These are phyloP conservation scores for Hirsutella minnesotensis DNA, from an alignment of 2,329 filamentous ascomycete genomes.

Conservation along the genomic window DNA sequence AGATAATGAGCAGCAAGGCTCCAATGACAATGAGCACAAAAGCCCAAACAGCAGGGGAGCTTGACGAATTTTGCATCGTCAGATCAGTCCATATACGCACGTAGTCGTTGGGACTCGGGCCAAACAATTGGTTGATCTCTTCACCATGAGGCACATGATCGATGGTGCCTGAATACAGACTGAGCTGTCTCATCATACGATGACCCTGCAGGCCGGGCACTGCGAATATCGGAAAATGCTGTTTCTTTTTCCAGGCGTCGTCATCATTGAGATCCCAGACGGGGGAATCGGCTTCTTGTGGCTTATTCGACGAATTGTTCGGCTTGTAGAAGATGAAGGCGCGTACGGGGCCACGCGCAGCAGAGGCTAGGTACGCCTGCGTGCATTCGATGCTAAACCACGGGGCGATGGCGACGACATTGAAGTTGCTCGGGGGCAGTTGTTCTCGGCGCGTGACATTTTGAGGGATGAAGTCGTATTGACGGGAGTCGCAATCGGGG, in stretches of 20 bases:
- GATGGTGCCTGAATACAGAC: conserved; percentile 67
- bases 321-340: conserved; percentile 54
- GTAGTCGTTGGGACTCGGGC: conserved; percentile 44
- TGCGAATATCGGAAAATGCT: conserved; percentile 73
- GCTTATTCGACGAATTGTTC: conserved; percentile 42
- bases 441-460: conserved; percentile 66
- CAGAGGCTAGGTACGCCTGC: conserved; percentile 54
- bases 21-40: conserved; percentile 63
- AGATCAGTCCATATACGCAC: conserved; percentile 49
- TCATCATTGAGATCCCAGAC: conserved; percentile 62
- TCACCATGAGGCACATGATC: conserved; percentile 46
- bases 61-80: conserved; percentile 29
- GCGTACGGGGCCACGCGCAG: conserved; percentile 45
- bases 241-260: conserved; percentile 58
- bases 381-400: conserved; percentile 73
- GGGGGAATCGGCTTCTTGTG: conserved; percentile 51
- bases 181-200: conserved; percentile 58
- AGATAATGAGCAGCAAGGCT: conserved; percentile 57
- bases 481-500: conserved; percentile 51
- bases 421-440: conserved; percentile 57
- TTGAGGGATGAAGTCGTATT: conserved; percentile 53
- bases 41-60: conserved; percentile 67
- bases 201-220: conserved; percentile 56
- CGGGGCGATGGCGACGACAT: conserved; percentile 71
- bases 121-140: conserved; percentile 42